These are phyloP conservation scores for Leishmania tarentolae DNA, from an alignment of 208 protist genomes.

Conservation along the genomic window DNA sequence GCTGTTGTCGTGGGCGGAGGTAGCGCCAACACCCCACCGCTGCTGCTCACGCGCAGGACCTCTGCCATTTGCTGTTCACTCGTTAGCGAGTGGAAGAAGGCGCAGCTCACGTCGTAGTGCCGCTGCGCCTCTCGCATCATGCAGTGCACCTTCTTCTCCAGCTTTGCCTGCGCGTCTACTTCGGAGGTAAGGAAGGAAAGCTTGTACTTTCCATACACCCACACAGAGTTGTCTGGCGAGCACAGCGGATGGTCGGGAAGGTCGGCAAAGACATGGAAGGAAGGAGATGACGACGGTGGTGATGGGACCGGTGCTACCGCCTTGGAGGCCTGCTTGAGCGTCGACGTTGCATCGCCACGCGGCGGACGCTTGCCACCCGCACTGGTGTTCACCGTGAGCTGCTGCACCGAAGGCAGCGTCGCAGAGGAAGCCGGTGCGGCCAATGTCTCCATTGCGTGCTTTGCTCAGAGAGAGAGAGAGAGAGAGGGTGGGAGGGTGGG, in stretches of 20 bases:
- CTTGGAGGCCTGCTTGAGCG: neutral
- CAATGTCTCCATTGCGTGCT: neutral
- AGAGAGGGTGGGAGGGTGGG: neutral
- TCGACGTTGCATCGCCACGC: neutral
- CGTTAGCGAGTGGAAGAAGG: constrained; percentile 24
- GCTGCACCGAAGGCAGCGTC: neutral
- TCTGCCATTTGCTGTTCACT: constrained; percentile 32
- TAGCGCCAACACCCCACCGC: neutral
- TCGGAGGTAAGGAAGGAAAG: constrained; percentile 50
- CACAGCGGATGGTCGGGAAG: constrained; percentile 65
- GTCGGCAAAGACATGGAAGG: constrained; percentile 55
- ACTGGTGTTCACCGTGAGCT: neutral
- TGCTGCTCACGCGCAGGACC: constrained; percentile 29
- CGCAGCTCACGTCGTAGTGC: constrained; percentile 32
- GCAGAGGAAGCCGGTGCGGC: neutral
- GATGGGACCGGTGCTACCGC: neutral
- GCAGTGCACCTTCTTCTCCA: constrained; percentile 35
- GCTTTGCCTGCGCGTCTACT: constrained; percentile 37
- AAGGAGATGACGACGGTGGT: neutral
- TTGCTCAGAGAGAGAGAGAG: neutral
- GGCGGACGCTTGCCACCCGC: neutral
- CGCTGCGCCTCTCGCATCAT: constrained; percentile 50
- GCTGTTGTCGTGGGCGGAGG: neutral
- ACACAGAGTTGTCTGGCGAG: constrained; percentile 65
- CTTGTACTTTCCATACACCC: constrained; percentile 62